A percentile compares a stretch with the other conserved stretches of the same genome.
These are phyloP conservation scores for Hamamelis virginiana DNA, from an alignment of 164 flowering plant species.

Conservation along the genomic window DNA sequence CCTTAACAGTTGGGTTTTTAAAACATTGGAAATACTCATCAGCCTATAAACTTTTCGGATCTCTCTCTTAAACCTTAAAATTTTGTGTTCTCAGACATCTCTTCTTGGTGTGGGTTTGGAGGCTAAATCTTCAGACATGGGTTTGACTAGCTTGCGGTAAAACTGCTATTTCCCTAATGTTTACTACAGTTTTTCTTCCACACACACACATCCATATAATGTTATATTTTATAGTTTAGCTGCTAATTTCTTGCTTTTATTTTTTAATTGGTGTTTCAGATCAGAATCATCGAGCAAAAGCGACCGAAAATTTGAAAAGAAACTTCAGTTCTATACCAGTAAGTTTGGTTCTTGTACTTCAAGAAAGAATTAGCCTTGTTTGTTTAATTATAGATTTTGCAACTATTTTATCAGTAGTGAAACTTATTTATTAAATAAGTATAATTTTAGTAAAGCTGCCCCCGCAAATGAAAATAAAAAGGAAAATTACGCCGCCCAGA, in stretches of 20 bases:
- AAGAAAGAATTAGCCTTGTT: too few species aligned
- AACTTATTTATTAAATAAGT: neutral
- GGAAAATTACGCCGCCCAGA: neutral
- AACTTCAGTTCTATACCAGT: slow-evolving; percentile 57
- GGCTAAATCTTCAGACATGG: neutral
- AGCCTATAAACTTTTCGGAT: too few species aligned
- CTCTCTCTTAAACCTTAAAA: too few species aligned
- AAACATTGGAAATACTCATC: too few species aligned
- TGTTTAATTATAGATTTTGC: neutral
- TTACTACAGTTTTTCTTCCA: too few species aligned
- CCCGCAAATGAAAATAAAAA: neutral
- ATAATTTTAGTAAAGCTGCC: neutral
- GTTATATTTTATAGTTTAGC: neutral
- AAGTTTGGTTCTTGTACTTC: slow-evolving; percentile 19
- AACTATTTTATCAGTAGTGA: neutral
- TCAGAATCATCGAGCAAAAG: slow-evolving; percentile 27
- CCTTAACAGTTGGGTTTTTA: too few species aligned
- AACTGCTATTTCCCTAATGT: neutral
- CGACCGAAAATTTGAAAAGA: slow-evolving; percentile 53
- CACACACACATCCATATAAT: too few species aligned
- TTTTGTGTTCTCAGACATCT: too few species aligned
- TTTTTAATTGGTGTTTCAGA: slow-evolving; percentile 16
- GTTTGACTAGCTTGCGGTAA: slow-evolving; percentile 4
- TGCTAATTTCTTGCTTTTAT: neutral
- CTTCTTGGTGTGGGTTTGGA: too few species aligned